These are phyloP conservation scores for Blastocystis sp. DNA, from an alignment of 352 stramenopile species.

Conservation along the genomic window DNA sequence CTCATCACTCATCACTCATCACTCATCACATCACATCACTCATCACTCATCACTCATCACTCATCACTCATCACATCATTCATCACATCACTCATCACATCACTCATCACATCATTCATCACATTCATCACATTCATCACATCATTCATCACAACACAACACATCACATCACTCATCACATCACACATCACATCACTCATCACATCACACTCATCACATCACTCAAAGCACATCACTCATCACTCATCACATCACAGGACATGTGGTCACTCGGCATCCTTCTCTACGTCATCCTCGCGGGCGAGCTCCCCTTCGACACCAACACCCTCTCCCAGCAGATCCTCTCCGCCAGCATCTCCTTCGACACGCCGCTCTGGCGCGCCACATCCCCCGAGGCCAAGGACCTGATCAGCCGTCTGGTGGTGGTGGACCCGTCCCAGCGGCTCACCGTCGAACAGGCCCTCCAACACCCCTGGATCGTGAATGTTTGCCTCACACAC, in stretches of 20 bases:
- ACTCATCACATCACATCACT: background rate
- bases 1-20: too few relatives aligned
- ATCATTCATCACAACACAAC: too few relatives aligned
- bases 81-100: too few relatives aligned
- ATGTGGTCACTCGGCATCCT: conserved; percentile 93
- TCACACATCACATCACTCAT: background rate
- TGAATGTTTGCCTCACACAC: background rate
- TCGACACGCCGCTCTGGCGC: conserved; percentile 16
- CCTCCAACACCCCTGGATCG: conserved; percentile 79
- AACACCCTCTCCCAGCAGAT: conserved; percentile 37
- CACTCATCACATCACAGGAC: conserved; percentile 73
- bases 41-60: background rate
- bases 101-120: too few relatives aligned
- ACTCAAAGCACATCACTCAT: background rate
- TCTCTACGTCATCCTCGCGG: conserved; percentile 83
- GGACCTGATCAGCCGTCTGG: conserved; percentile 76
- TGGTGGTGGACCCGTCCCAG: conserved; percentile 76
- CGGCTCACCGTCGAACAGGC: conserved; percentile 78
- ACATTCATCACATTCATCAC: too few relatives aligned
- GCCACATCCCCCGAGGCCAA: conserved; percentile 72
- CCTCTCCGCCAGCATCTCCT: conserved; percentile 1
- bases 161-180: background rate
- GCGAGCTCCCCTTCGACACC: conserved; percentile 72
- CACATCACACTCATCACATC: background rate
- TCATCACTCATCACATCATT: too few relatives aligned